Evolutionary conservation across 352 stramenopile genomes (phyloP), one percentile per base, ranked within the genome.

Genomic region (Pythium phragmitis): DNA sequence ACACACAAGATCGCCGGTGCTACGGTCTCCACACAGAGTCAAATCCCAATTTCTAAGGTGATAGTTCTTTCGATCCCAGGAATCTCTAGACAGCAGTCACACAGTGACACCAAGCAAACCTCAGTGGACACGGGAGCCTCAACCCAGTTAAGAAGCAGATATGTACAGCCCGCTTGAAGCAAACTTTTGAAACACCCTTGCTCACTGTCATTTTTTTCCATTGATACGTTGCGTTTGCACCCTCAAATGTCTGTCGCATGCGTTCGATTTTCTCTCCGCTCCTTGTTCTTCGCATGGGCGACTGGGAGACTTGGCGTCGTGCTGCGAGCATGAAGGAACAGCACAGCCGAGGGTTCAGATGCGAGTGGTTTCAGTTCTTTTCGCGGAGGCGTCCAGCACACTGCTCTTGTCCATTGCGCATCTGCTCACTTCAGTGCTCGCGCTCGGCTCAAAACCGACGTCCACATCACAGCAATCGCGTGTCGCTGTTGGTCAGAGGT

Each of bases 161-260:
- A 39, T 9, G 34, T 39, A 39, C 34, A 39, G 34, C 11, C 34
- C 11, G 34, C 34, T 39, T 9, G 34, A 39, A 39, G 34, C 34
- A 39, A 30, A 39, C 34, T 1, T 39, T 11, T 39, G 34, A 13
- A 39, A 13, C 34, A 39, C 34, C 34, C 34, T 2, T 39, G 34
- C 7, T 39, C 7, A 39, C 34, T 13, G 34, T 39, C 4, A 26
- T 45, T 50, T 63, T 30, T 48, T 63, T 63, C 57, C 36, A 56
- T 57, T 57, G 57, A 63, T 63, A n/a, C 4, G 13, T 23, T 41
- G 47, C 26, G 17, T 36, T 16, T 8, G 57, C 43, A 34, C 45
- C 57, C 47, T 63, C 47, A 9, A 55, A 12, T 26, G 61, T 54
- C 61, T 68, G 61, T 68, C 61, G 60, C 60, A 66, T 60, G 61